phyloP scores from a whole-genome alignment of 2,329 filamentous ascomycete genomes.

The Trichoderma harzianum region DNA sequence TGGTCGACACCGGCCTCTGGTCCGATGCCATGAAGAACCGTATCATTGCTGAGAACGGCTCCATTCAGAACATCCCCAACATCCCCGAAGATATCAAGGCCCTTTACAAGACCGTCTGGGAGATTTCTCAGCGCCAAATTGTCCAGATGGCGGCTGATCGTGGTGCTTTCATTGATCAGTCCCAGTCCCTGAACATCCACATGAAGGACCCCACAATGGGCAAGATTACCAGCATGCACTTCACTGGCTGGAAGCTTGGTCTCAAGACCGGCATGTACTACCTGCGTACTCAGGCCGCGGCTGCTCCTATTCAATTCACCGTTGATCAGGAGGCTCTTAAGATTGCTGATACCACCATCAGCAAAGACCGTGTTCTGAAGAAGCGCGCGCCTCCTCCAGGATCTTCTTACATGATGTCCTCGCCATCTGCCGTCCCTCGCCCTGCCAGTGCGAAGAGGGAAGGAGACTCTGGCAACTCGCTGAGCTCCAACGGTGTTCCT shows the following conservation, averaged over 20 bases:
- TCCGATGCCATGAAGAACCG: slow-evolving; percentile 99
- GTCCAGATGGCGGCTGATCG: slow-evolving; percentile 98
- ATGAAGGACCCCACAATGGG: slow-evolving; percentile 99
- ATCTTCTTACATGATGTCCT: slow-evolving; percentile 52
- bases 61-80: slow-evolving; percentile 94
- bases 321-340: slow-evolving; percentile 95
- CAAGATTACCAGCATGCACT: slow-evolving; percentile 99
- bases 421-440: slow-evolving; percentile 61
- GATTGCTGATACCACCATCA: slow-evolving; percentile 76
- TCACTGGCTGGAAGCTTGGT: slow-evolving; percentile 97
- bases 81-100: slow-evolving; percentile 94
- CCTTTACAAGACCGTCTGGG: slow-evolving; percentile 99
- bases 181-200: slow-evolving; percentile 98
- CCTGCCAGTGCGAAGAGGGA: slow-evolving; percentile 63
- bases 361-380: slow-evolving; percentile 61
- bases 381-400: slow-evolving; percentile 64
- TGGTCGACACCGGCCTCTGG: slow-evolving; percentile 97
- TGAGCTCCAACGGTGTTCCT: slow-evolving; percentile 58
- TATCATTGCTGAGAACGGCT: slow-evolving; percentile 95
- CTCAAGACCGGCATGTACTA: slow-evolving; percentile 99
- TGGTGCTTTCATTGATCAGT: slow-evolving; percentile 98
- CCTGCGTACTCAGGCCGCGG: slow-evolving; percentile 93
- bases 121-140: slow-evolving; percentile 93
- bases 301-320: slow-evolving; percentile 96
- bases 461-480: slow-evolving; percentile 35